Conservation (phyloP, 148 eudicot genomes). For the Rhododendron kiyosumense region DNA sequence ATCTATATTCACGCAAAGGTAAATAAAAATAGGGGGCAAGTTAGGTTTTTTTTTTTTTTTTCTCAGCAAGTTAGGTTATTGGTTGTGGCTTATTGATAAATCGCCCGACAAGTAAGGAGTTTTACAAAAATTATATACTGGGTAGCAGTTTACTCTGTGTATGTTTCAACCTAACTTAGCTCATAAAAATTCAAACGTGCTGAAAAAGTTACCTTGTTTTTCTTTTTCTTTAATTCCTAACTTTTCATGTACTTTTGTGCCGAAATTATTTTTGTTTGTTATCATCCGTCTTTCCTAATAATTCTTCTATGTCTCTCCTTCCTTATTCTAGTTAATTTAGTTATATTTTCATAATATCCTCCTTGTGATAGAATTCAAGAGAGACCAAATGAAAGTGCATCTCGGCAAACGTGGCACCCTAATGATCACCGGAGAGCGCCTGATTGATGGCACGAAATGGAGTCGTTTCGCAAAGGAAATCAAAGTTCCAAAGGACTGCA, state of each 20-base stretch:
- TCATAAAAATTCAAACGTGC: not conserved
- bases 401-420: constrained; percentile 39
- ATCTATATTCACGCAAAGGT: too few relatives aligned
- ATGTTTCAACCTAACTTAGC: too few relatives aligned
- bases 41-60: too few relatives aligned
- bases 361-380: constrained; percentile 44
- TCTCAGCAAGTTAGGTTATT: too few relatives aligned
- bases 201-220: not conserved
- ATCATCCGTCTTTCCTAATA: not conserved
- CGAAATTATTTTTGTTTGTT: not conserved
- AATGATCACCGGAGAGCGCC: constrained; percentile 54
- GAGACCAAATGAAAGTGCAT: constrained; percentile 54
- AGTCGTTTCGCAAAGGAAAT: constrained; percentile 48
- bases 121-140: too few relatives aligned
- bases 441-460: constrained; percentile 18
- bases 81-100: too few relatives aligned
- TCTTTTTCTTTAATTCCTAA: not conserved
- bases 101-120: too few relatives aligned
- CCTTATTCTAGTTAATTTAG: too few relatives aligned
- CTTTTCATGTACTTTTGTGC: not conserved
- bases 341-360: not conserved
- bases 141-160: too few relatives aligned
- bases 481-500: constrained; percentile 27
- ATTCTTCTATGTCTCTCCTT: not conserved
- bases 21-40: too few relatives aligned